Evolutionary conservation across 257 asterid genomes (phyloP).

Genomic region (Nicotiana paniculata): DNA sequence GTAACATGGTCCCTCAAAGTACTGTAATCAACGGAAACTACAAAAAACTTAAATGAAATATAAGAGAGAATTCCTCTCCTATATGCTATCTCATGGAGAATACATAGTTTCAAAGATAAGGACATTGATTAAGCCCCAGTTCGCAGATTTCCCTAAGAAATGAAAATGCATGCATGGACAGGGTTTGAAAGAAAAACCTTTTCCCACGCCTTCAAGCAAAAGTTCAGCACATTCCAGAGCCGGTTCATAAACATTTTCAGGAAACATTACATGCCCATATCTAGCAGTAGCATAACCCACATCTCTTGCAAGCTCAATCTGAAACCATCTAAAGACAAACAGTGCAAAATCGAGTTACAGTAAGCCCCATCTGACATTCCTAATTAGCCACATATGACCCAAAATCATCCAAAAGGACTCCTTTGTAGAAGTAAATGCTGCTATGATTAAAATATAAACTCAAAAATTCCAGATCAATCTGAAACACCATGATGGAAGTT

Average conservation of each 20-base stretch:
- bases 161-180: not conserved
- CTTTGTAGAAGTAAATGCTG: no score
- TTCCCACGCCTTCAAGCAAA: slow-evolving; percentile 90
- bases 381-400: no score
- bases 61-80: not conserved
- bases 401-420: no score
- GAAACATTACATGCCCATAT: slow-evolving; percentile 98
- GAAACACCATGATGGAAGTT: no score
- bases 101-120: not conserved
- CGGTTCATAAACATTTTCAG: slow-evolving; percentile 98
- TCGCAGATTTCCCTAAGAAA: not conserved
- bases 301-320: slow-evolving; percentile 96
- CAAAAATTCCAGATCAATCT: no score
- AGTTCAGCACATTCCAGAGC: slow-evolving; percentile 79
- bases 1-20: not conserved
- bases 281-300: slow-evolving; percentile 94
- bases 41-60: not conserved
- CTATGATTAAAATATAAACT: no score
- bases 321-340: slow-evolving; percentile 67
- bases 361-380: no score
- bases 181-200: slow-evolving; percentile 41
- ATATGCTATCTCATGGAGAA: not conserved
- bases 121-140: not conserved
- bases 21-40: not conserved
- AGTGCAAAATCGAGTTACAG: slow-evolving; percentile 41